Evolutionary conservation across 345 rosid species (phyloP), one percentile per base, ranked within the genome.

Genomic region (Heritiera fomes): DNA sequence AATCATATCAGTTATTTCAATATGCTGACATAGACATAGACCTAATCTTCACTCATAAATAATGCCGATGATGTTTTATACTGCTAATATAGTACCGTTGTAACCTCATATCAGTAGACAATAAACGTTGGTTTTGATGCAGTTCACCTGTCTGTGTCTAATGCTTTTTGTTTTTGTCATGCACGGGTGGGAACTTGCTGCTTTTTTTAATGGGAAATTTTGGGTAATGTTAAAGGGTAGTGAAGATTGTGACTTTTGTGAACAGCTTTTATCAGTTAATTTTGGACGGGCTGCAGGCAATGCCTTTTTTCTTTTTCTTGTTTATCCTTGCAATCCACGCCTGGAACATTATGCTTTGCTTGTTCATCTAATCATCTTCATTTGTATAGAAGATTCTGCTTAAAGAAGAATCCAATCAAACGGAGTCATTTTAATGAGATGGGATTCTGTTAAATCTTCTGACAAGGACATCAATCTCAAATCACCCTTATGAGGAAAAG

Each of bases 301-400:
- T 41, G 32, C 17, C 14, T 11, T 45, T 45, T 23, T 23, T 47
- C 5, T 20, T 40, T 2, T 8, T 17, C 7, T 6, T 34, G 38
- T 47, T 11, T 13, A 46, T 38, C 49, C 76, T 53, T 53, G 76
- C 49, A 73, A 14, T 72, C 62, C 62, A 72, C 75, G 62, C 62
- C 14, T 53, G 63, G 32, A 73, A 73, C 47, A 55, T 73, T 50
- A 18, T 53, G 62, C 76, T 9, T 53, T 55, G 49, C 18, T 73
- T 73, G 30, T 53, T 34, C 9, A 63, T 2, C 17, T 50, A 13
- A 12, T 50, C 55, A 50, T 30, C 40, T 30, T 62, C 7, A 30
- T 62, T 70, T 14, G 8, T 50, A 30, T 17, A 52, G 18, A 58
- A 20, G n/a, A 69, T 20, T 67, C 65, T 28, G 38, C 40, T 61